These are phyloP conservation scores for Chrysanthemum makinoi DNA, from an alignment of 129 eudicot genomes.

Conservation along the genomic window DNA sequence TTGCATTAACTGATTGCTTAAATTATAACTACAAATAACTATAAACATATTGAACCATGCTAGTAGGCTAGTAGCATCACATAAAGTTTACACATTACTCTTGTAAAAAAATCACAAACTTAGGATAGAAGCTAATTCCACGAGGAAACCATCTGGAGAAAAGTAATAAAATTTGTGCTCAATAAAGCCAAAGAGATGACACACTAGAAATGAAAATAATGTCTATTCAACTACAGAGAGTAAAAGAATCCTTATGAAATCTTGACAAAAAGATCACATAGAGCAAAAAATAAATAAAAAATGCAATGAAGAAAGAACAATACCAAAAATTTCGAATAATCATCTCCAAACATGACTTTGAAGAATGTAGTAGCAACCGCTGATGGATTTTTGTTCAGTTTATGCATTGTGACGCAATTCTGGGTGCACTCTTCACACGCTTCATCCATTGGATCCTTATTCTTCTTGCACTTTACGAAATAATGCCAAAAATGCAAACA, in stretches of 20 bases:
- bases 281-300: conserved; percentile 3
- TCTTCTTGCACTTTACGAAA: conserved; percentile 20
- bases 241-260: neutral
- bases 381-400: conserved; percentile 29
- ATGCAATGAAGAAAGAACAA: conserved; percentile 9
- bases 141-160: no score
- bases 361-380: conserved; percentile 37
- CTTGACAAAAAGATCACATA: neutral
- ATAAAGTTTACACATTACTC: conserved; percentile 1
- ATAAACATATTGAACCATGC: neutral
- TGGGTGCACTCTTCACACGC: conserved; percentile 61
- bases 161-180: no score
- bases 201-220: neutral
- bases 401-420: conserved; percentile 41
- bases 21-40: neutral
- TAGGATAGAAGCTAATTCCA: neutral
- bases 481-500: conserved; percentile 12
- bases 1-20: conserved; percentile 8
- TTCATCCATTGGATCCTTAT: conserved; percentile 24
- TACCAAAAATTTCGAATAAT: conserved; percentile 46
- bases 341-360: conserved; percentile 47
- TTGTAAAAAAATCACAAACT: neutral
- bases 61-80: neutral
- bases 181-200: no score
- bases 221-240: neutral